Base-by-base conservation (phyloP, 2,329 filamentous ascomycete species). In the Waltergamsia citrina region DNA sequence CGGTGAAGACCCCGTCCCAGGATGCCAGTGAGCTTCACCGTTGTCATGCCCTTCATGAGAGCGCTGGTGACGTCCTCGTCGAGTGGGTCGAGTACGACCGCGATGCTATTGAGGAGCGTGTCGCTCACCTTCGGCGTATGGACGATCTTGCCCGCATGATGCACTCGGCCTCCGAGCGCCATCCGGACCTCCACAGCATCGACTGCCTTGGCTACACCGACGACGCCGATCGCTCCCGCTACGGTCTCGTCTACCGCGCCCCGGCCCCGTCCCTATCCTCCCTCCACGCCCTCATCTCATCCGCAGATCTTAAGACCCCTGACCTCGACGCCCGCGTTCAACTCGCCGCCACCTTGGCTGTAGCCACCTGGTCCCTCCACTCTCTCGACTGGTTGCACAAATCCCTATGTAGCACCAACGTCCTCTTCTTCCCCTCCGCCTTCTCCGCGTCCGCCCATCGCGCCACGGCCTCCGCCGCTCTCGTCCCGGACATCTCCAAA, bases 331-430 rank as follows among this genome's bases (percentile, higher is more conserved):
- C 60, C 36, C 54, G 62, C 12, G 53, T 67, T 29, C 47, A 42
- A 15, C 55, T 68, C 3, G 65, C 63, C 4, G 47, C 53, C 18
- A 62, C 51, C 4, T 54, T 69, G 15, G 59, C 60, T 19, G 53
- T 65, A 14, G 59, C 63, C 3, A 46, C 67, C 8, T 65, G 62
- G 56, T 64, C 63, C 12, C 59, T 71, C n/a, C 68, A 71, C 44
- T 65, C 65, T 1, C 59, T 71, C 24, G 67, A 69, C 46, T 71
- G 67, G 67, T 57, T 72, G 26, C 68, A 75, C 55, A 75, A 76
- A 47, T 70, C 67, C 24, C 56, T 76, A 11, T 67, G 69, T 33
- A 61, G 57, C 36, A 50, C 64, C 37, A 74, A 71, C 49, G 61
- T 75, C 29, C 53, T 75, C 33, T 71, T 75, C 53, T 74, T 69